Conservation (phyloP, 2,329 filamentous ascomycete species). For the Hymenoscyphus scutula region DNA sequence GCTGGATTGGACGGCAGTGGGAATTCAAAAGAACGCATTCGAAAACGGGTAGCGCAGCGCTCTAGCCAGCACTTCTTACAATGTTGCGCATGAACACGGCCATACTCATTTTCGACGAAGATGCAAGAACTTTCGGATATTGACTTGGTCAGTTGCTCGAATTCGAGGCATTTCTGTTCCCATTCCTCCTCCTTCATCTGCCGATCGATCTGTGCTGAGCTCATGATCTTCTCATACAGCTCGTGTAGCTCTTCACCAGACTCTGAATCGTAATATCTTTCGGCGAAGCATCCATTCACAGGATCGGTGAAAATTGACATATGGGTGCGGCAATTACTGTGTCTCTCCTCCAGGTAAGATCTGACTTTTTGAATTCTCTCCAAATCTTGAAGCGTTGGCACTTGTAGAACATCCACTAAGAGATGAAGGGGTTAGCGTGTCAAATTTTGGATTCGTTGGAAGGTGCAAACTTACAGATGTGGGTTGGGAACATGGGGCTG, state of each 20-base stretch:
- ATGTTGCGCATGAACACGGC: background rate
- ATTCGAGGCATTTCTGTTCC: constrained; percentile 26
- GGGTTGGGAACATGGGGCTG: constrained; percentile 48
- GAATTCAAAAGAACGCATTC: constrained; percentile 50
- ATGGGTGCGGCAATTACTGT: constrained; percentile 14
- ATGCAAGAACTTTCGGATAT: constrained; percentile 33
- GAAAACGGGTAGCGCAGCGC: too few relatives aligned
- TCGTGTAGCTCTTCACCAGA: constrained; percentile 26
- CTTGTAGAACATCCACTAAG: constrained; percentile 51
- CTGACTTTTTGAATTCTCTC: constrained; percentile 49
- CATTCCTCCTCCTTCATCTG: too few relatives aligned
- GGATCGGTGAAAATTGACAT: constrained; percentile 49
- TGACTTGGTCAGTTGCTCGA: constrained; percentile 39
- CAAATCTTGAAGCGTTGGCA: constrained; percentile 49
- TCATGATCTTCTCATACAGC: too few relatives aligned
- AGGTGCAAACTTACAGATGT: constrained; percentile 35
- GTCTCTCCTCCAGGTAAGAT: constrained; percentile 44
- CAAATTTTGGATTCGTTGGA: too few relatives aligned
- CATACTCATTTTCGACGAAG: constrained; percentile 20
- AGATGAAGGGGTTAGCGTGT: too few relatives aligned
- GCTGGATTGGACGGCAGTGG: constrained; percentile 43
- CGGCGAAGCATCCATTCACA: constrained; percentile 36
- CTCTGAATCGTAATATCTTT: constrained; percentile 31
- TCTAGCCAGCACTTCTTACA: constrained; percentile 26
- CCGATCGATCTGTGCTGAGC: too few relatives aligned